Conservation (phyloP, 768 basidiomycete genomes). For the Suillus plorans region DNA sequence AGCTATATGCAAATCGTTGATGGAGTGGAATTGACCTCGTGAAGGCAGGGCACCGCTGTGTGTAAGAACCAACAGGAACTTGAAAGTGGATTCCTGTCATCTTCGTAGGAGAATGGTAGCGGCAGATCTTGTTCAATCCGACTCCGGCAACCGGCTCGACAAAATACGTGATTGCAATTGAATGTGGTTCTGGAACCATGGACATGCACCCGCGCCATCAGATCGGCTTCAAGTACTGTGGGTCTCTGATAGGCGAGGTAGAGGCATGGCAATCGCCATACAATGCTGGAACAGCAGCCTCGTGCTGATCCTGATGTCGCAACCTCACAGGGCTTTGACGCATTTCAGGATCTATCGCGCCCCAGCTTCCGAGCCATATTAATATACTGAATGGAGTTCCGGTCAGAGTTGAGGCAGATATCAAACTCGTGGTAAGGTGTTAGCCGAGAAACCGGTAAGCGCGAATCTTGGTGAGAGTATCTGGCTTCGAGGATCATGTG, state of each 20-base stretch:
- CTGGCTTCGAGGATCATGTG: not conserved
- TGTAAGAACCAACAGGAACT: not conserved
- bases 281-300: not conserved
- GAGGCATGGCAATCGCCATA: not conserved
- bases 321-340: not conserved
- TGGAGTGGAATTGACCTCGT: not conserved
- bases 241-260: not conserved
- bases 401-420: not conserved
- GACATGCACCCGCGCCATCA: not conserved
- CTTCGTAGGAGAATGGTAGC: not conserved
- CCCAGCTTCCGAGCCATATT: not conserved
- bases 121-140: not conserved
- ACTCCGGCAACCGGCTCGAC: not conserved
- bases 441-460: not conserved
- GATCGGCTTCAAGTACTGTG: not conserved
- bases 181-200: not conserved
- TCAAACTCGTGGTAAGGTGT: slow-evolving; percentile 1
- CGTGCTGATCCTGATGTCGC: not conserved
- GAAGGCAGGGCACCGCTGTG: not conserved
- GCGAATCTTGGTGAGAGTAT: not conserved
- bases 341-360: not conserved
- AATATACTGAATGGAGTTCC: not conserved
- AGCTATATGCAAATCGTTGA: not conserved
- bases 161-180: not conserved
- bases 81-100: not conserved